Evolutionary conservation across 352 stramenopile species (phyloP).

Genomic region (Albugo candida): DNA sequence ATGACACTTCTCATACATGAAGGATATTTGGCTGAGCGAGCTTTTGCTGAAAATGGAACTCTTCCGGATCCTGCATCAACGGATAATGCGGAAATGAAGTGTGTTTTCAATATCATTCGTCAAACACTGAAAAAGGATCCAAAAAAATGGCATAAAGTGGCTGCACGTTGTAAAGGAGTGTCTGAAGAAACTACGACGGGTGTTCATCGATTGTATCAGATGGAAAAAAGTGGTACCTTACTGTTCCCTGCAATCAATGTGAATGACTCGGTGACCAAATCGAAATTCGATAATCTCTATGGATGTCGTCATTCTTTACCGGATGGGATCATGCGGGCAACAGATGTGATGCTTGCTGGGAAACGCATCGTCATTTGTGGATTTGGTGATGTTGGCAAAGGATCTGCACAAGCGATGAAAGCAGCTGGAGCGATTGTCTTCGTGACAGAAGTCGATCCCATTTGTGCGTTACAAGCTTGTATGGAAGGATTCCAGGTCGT

Average conservation of each 20-base stretch:
- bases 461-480: slow-evolving; percentile 94
- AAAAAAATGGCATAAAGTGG: slow-evolving; percentile 95
- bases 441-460: slow-evolving; percentile 97
- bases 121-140: slow-evolving; percentile 87
- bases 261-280: slow-evolving; percentile 99
- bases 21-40: slow-evolving; percentile 92
- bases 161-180: slow-evolving; percentile 87
- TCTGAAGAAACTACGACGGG: slow-evolving; percentile 98
- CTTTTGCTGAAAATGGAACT: slow-evolving; percentile 85
- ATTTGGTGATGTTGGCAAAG: slow-evolving; percentile 97
- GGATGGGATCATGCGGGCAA: slow-evolving; percentile 97
- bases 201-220: slow-evolving; percentile 96
- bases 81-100: slow-evolving; percentile 97
- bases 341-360: slow-evolving; percentile 97
- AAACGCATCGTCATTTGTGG: slow-evolving; percentile 96
- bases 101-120: slow-evolving; percentile 93
- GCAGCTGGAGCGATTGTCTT: slow-evolving; percentile 91
- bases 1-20: slow-evolving; percentile 99
- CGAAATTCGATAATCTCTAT: slow-evolving; percentile 99
- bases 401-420: slow-evolving; percentile 94
- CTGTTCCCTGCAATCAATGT: slow-evolving; percentile 98
- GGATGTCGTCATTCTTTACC: slow-evolving; percentile 97
- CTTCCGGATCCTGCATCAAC: slow-evolving; percentile 88
- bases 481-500: slow-evolving; percentile 97
- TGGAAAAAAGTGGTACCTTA: slow-evolving; percentile 91